These are phyloP conservation scores for Actinidia polygama DNA, from an alignment of 179 eudicot species.

Conservation along the genomic window DNA sequence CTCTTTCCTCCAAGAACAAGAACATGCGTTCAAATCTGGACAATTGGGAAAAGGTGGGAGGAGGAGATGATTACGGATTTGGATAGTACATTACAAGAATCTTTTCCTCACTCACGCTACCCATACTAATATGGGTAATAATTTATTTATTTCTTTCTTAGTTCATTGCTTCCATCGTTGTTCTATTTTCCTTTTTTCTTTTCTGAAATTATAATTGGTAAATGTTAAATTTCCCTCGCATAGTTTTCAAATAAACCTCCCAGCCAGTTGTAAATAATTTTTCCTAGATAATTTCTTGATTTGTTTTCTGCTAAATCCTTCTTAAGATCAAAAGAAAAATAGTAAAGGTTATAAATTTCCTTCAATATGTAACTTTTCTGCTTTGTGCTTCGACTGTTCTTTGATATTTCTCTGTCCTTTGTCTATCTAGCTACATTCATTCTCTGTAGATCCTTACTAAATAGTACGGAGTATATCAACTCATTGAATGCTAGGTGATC, in stretches of 20 bases:
- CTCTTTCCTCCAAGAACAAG: slow-evolving; percentile 98
- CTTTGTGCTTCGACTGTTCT: not conserved
- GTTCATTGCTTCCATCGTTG: not conserved
- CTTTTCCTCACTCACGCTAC: not conserved
- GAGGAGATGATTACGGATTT: slow-evolving; percentile 33
- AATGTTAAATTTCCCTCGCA: not conserved
- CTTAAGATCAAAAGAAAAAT: not conserved
- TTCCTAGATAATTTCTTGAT: not conserved
- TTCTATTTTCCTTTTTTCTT: not conserved
- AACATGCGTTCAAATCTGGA: slow-evolving; percentile 90
- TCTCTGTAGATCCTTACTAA: not conserved
- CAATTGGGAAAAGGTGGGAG: slow-evolving; percentile 88
- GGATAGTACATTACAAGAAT: not conserved
- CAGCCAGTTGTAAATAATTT: not conserved
- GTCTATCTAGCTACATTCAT: not conserved
- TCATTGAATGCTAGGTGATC: not conserved
- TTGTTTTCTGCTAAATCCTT: not conserved
- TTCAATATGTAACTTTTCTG: not conserved
- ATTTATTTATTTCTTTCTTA: not conserved
- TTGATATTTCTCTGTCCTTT: not conserved
- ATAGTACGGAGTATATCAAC: not conserved
- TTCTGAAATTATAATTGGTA: not conserved
- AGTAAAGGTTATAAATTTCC: not conserved
- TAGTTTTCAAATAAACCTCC: not conserved
- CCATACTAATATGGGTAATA: not conserved